Conservation (phyloP, 768 basidiomycete genomes). For the Agaricus blazei region DNA sequence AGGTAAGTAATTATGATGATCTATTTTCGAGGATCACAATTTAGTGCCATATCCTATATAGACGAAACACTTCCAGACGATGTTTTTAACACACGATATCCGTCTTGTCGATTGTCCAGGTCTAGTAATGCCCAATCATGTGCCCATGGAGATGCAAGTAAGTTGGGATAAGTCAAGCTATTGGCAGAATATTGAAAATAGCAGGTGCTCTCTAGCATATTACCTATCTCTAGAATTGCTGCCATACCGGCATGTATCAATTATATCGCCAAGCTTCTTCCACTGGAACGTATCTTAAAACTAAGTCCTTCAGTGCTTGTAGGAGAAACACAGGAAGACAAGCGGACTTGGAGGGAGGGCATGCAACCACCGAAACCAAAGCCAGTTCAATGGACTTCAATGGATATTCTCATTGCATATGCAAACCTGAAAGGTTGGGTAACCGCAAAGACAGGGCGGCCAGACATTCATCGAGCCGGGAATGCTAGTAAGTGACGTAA, state of each 20-base stretch:
- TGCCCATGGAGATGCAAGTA: constrained; percentile 82
- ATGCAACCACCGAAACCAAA: constrained; percentile 22
- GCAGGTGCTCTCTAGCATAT: constrained; percentile 64
- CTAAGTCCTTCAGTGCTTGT: constrained; percentile 47
- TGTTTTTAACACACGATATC: constrained; percentile 83
- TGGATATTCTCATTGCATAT: constrained; percentile 76
- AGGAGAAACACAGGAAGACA: constrained; percentile 43
- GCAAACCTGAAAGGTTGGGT: constrained; percentile 77
- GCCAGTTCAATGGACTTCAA: constrained; percentile 66
- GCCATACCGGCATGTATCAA: constrained; percentile 83
- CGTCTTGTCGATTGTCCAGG: constrained; percentile 95
- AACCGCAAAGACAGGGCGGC: constrained; percentile 87
- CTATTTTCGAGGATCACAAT: not conserved
- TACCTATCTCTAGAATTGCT: constrained; percentile 79
- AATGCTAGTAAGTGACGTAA: constrained; percentile 65
- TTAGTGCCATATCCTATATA: constrained; percentile 18
- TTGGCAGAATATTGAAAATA: not conserved
- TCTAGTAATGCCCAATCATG: constrained; percentile 81
- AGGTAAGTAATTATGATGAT: constrained; percentile 38
- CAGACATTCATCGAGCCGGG: constrained; percentile 86
- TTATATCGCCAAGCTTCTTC: constrained; percentile 60
- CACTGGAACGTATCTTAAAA: constrained; percentile 67
- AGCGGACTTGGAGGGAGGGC: constrained; percentile 74
- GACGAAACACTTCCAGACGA: constrained; percentile 96
- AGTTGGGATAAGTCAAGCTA: not conserved